Base-by-base conservation (phyloP, 225 moss, liverwort and hornwort genomes). In the Bryoerythrophyllum caledonicum region DNA sequence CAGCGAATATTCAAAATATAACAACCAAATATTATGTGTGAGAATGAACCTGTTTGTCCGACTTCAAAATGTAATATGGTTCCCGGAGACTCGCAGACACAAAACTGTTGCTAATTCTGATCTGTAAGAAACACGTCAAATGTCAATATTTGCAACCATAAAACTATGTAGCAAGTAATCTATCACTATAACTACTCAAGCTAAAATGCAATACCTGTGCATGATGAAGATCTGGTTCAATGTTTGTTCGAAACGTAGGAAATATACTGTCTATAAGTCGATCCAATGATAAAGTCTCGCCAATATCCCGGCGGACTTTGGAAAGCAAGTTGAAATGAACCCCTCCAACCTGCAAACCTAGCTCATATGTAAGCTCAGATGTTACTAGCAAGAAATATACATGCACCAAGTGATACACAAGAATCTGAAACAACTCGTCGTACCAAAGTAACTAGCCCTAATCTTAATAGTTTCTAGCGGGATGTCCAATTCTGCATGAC, bases 221-320 rank as follows among this genome's bases (percentile, higher is more conserved):
- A 81, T 93, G 89, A 87, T 88, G 86, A 77, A 93, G 89, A 70
- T 93, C 93, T 67, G 91, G 93, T 77, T 93, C 93, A 63, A 93
- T 93, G 72, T 88, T 86, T 80, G 87, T 87, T 76, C 91, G 91
- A 80, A 93, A 93, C 14, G 84, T 91, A 52, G 93, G 93, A 68
- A 93, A 93, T 41, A 93, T 93, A 77, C 93, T 89, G 63, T 93
- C 92, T 75, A 90, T 87, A 55, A 93, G 92, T 51, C 86, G 88
- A 82, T 93, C 92, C 83, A 93, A 75, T 71, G 92, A 93, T 72
- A 93, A 75, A 49, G 83, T 93, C 79, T 93, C 89, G 78, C 88
- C 92, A 82, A 91, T 93, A 73, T 93, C 92, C 70, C 92, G 90
- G 21, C 92, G 92, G 56, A 93, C 92, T 89, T 93, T 93, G 49